These are phyloP conservation scores for Vigna hirtella DNA, from an alignment of 306 rosid genomes.

Conservation along the genomic window DNA sequence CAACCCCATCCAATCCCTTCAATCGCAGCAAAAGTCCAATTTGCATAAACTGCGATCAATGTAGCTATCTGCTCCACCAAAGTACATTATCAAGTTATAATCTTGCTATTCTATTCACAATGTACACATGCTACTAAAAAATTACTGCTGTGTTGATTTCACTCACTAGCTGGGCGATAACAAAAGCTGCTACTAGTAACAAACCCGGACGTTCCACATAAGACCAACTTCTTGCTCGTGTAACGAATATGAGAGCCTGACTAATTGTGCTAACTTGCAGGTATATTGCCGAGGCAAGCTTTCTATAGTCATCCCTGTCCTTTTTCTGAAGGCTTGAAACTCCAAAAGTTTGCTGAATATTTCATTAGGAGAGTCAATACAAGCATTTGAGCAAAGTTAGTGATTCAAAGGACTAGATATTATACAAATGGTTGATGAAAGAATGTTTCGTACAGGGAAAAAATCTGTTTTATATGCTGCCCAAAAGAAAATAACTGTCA, in stretches of 20 bases:
- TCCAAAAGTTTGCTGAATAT: slow-evolving; percentile 73
- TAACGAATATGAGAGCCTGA: slow-evolving; percentile 85
- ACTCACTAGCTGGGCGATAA: slow-evolving; percentile 83
- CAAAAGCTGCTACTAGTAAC: slow-evolving; percentile 68
- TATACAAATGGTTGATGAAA: not conserved
- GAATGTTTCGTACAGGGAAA: slow-evolving; percentile 66
- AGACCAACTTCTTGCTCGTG: slow-evolving; percentile 81
- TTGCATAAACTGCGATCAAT: slow-evolving; percentile 76
- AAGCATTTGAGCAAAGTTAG: not conserved
- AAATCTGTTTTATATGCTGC: slow-evolving; percentile 76
- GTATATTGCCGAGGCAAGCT: slow-evolving; percentile 77
- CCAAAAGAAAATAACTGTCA: slow-evolving; percentile 95
- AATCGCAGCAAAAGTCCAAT: slow-evolving; percentile 80
- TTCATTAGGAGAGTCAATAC: not conserved
- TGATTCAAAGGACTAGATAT: not conserved
- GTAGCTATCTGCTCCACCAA: slow-evolving; percentile 71
- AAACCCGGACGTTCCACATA: slow-evolving; percentile 79
- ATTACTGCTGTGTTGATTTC: slow-evolving; percentile 18
- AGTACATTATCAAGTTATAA: slow-evolving; percentile 19
- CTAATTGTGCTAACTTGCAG: slow-evolving; percentile 87
- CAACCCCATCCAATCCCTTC: slow-evolving; percentile 93
- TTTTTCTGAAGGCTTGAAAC: slow-evolving; percentile 66
- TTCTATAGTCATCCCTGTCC: slow-evolving; percentile 55
- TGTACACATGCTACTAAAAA: not conserved
- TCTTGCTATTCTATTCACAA: not conserved